phyloP scores from a whole-genome alignment of 2,329 filamentous ascomycete species.

The Zymoseptoria passerinii region DNA sequence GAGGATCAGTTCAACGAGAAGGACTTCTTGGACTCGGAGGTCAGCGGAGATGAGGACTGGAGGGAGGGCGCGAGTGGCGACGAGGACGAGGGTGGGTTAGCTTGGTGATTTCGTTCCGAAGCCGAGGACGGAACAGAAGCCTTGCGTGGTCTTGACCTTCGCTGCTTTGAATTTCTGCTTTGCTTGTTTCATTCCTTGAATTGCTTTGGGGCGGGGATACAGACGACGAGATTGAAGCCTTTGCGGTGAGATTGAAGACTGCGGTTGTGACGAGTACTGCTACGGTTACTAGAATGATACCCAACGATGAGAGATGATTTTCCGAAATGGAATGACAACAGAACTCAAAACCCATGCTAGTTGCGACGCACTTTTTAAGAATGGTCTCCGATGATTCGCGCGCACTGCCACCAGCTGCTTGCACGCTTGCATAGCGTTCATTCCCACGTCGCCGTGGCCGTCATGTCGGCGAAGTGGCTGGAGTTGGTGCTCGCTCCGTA shows the following conservation, averaged over 20 bases:
- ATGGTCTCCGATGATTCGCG: too few relatives aligned
- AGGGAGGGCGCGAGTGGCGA: conserved; percentile 44
- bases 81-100: conserved; percentile 36
- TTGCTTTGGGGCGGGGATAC: background rate
- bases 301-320: background rate
- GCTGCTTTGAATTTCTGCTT: background rate
- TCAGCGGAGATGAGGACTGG: conserved; percentile 50
- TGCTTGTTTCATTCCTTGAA: background rate
- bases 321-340: background rate
- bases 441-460: too few relatives aligned
- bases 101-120: conserved; percentile 24
- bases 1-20: conserved; percentile 62
- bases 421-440: too few relatives aligned
- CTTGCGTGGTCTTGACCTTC: background rate
- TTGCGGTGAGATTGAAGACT: background rate
- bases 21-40: conserved; percentile 60
- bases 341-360: background rate
- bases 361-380: background rate
- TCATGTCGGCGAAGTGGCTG: too few relatives aligned
- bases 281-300: background rate
- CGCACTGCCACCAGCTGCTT: too few relatives aligned
- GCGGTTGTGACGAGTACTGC: background rate
- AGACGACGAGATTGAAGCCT: background rate
- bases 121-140: background rate
- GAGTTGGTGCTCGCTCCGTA: background rate